Evolutionary conservation across 2,329 filamentous ascomycete genomes (phyloP).

Genomic region (Pyrenophora seminiperda): DNA sequence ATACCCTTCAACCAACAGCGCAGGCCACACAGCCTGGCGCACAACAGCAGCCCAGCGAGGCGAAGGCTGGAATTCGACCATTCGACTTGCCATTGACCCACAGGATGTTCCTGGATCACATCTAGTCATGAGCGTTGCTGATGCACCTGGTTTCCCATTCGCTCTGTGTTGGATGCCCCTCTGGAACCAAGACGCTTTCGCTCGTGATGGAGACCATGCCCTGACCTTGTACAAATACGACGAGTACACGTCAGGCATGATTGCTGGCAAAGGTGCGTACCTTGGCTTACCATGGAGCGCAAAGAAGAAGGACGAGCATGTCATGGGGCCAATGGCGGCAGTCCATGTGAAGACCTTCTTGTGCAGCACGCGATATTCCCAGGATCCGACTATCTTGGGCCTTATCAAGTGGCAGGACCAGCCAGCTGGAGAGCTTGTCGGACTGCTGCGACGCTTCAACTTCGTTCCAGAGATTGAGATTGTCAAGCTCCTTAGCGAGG

Average conservation of each 20-base stretch:
- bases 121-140: constrained; percentile 85
- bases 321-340: constrained; percentile 80
- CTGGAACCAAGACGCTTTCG: constrained; percentile 90
- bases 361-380: constrained; percentile 93
- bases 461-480: constrained; percentile 98
- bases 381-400: constrained; percentile 83
- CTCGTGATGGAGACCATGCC: constrained; percentile 80
- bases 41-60: constrained; percentile 80
- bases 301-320: constrained; percentile 72
- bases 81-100: constrained; percentile 78
- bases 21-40: constrained; percentile 82
- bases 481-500: constrained; percentile 87
- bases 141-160: constrained; percentile 85
- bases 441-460: constrained; percentile 78
- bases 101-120: constrained; percentile 82
- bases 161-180: constrained; percentile 91
- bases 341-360: constrained; percentile 82
- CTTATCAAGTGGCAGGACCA: constrained; percentile 85
- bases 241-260: constrained; percentile 79
- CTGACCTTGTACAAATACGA: constrained; percentile 89
- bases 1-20: constrained; percentile 79
- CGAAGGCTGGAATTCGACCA: constrained; percentile 84
- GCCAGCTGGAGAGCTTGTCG: constrained; percentile 71
- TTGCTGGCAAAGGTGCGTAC: constrained; percentile 81
- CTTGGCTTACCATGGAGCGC: constrained; percentile 80